Percentiles rank a stretch among this genome's conserved stretches.
These are phyloP conservation scores for Rosa lucieae DNA, from an alignment of 306 rosid genomes.

Conservation along the genomic window DNA sequence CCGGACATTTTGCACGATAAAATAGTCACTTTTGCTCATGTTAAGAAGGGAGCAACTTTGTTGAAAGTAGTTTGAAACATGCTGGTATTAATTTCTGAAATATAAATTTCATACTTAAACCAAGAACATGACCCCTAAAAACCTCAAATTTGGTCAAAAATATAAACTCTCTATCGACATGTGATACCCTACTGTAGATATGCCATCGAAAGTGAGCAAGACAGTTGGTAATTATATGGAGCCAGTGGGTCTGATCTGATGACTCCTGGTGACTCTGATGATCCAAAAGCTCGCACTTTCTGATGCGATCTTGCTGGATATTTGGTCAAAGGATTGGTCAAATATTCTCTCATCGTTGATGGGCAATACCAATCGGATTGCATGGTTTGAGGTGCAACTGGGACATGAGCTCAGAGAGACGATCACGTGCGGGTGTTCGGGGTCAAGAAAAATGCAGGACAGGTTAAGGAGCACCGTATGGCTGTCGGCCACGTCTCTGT, in stretches of 20 bases:
- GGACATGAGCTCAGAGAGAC: background rate
- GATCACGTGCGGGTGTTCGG: slow-evolving; percentile 41
- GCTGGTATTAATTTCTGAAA: background rate
- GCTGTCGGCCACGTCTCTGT: slow-evolving; percentile 53
- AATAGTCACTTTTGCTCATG: too few species aligned
- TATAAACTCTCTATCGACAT: background rate
- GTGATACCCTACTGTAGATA: background rate
- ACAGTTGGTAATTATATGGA: background rate
- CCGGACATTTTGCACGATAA: too few species aligned
- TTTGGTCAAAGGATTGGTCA: background rate
- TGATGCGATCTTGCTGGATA: background rate
- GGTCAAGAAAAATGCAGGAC: slow-evolving; percentile 8
- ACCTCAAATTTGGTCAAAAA: too few species aligned
- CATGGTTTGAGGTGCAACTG: background rate
- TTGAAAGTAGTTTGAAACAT: background rate
- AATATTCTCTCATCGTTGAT: background rate
- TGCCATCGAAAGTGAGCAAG: background rate
- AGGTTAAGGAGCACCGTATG: slow-evolving; percentile 33
- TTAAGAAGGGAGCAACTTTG: too few species aligned
- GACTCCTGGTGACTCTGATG: background rate
- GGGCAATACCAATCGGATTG: background rate
- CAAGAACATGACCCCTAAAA: background rate
- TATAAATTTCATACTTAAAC: background rate
- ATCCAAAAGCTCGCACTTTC: background rate
- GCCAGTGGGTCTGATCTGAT: background rate